Evolutionary conservation across 2,329 filamentous ascomycete species (phyloP).

Genomic region (Dactylellina parvicollis): DNA sequence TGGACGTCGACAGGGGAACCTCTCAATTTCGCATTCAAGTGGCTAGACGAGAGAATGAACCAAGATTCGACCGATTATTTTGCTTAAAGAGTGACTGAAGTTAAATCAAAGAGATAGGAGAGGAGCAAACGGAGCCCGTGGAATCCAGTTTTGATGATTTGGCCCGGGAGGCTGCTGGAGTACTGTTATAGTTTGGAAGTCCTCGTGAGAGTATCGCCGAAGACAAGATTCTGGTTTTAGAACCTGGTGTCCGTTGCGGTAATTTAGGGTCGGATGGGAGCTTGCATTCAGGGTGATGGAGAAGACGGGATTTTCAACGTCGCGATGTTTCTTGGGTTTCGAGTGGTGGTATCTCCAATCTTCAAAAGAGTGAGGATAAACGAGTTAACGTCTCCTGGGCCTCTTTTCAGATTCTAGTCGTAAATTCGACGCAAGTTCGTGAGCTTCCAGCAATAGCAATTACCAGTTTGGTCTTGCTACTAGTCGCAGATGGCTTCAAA

Average conservation of each 20-base stretch:
- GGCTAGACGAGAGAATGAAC: constrained; percentile 14
- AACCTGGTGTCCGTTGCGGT: background rate
- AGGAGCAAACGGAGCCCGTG: constrained; percentile 6
- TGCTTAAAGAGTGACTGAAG: constrained; percentile 50
- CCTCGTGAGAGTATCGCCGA: too few species aligned
- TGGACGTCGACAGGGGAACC: constrained; percentile 59
- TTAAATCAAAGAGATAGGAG: constrained; percentile 43
- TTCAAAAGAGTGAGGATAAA: constrained; percentile 51
- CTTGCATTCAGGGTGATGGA: constrained; percentile 39
- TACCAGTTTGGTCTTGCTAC: constrained; percentile 24
- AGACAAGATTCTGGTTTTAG: constrained; percentile 6
- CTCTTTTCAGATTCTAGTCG: constrained; percentile 29
- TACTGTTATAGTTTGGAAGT: constrained; percentile 13
- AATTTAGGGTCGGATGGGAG: constrained; percentile 13
- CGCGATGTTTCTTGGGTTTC: constrained; percentile 12
- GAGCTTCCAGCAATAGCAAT: constrained; percentile 28
- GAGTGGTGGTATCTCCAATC: constrained; percentile 12
- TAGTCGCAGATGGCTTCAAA: constrained; percentile 24
- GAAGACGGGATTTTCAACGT: constrained; percentile 11
- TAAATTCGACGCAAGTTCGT: constrained; percentile 24
- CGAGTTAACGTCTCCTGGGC: constrained; percentile 54
- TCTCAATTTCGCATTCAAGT: constrained; percentile 21
- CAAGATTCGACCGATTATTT: constrained; percentile 29
- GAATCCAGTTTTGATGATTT: constrained; percentile 38
- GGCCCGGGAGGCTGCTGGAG: constrained; percentile 18